Conservation (phyloP, 1,284 basidiomycete species). For the Cerioporus squamosus region DNA sequence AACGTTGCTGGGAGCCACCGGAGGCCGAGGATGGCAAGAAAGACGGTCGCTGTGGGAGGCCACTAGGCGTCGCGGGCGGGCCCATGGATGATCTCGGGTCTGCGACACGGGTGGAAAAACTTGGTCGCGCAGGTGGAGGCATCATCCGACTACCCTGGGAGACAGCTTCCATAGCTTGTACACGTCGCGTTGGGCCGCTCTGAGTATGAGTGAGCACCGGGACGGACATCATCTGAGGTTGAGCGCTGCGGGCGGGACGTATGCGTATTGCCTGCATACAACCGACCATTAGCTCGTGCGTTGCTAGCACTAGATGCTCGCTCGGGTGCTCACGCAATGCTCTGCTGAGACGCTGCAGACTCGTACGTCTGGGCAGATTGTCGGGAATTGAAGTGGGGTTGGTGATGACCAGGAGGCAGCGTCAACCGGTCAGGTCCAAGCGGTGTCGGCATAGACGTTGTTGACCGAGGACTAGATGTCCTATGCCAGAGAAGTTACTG, state of each 20-base stretch:
- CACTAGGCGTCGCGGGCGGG: constrained; percentile 3
- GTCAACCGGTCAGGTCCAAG: constrained; percentile 62
- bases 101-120: neutral
- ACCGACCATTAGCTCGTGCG: neutral
- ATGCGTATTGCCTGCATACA: constrained; percentile 60
- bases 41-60: constrained; percentile 13
- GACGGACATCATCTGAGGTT: constrained; percentile 31
- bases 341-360: neutral
- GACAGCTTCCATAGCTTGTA: constrained; percentile 11
- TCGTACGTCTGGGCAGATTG: constrained; percentile 15
- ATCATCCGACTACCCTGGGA: constrained; percentile 1
- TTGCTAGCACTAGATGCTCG: too few species aligned
- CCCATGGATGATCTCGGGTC: constrained; percentile 11
- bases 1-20: constrained; percentile 18
- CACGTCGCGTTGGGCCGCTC: constrained; percentile 23
- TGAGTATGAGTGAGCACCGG: constrained; percentile 30
- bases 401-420: constrained; percentile 55
- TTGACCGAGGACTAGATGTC: constrained; percentile 62
- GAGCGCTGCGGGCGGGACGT: constrained; percentile 49
- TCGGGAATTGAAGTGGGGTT: constrained; percentile 46
- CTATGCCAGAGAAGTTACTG: constrained; percentile 36
- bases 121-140: constrained; percentile 5
- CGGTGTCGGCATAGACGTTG: constrained; percentile 49
- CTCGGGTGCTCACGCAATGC: constrained; percentile 7
- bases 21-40: constrained; percentile 17